A percentile compares a stretch with the other conserved stretches of the same genome.
phyloP scores from a whole-genome alignment of 331 rosid species.

The Quercus tomentella region DNA sequence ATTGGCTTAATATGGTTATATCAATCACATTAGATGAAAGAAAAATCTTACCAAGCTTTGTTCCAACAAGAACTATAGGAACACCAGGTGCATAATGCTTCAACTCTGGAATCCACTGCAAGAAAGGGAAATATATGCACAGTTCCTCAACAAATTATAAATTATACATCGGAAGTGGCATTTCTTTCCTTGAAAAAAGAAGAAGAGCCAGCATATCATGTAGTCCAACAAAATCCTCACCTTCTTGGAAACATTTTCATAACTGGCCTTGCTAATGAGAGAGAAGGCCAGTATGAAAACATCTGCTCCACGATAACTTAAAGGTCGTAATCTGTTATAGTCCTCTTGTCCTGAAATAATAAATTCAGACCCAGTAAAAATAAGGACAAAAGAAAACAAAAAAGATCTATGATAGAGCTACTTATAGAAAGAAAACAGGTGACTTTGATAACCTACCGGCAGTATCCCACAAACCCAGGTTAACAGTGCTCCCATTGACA shows the following conservation, averaged over 20 bases:
- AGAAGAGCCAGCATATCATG: background rate
- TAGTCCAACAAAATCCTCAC: constrained; percentile 27
- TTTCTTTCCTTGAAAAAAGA: background rate
- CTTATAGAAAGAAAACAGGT: background rate
- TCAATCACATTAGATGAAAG: constrained; percentile 11
- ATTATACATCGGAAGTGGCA: background rate
- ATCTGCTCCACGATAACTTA: constrained; percentile 99
- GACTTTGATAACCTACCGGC: constrained; percentile 62
- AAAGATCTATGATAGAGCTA: background rate
- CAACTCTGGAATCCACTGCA: constrained; percentile 99
- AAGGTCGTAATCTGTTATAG: constrained; percentile 95
- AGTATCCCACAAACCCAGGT: constrained; percentile 99
- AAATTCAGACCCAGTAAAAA: constrained; percentile 31
- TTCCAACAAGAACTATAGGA: constrained; percentile 94
- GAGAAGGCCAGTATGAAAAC: constrained; percentile 97
- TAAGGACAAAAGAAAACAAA: background rate
- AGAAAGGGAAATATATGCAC: constrained; percentile 22
- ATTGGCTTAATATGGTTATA: background rate
- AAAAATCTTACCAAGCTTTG: constrained; percentile 78
- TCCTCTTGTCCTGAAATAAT: constrained; percentile 92
- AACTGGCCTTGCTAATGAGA: constrained; percentile 99
- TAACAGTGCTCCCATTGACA: constrained; percentile 93
- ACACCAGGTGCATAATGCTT: constrained; percentile 99
- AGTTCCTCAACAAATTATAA: constrained; percentile 18
- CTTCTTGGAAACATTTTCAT: constrained; percentile 99